Conservation (phyloP, 257 asterid species). For the Anisodus tanguticus region DNA sequence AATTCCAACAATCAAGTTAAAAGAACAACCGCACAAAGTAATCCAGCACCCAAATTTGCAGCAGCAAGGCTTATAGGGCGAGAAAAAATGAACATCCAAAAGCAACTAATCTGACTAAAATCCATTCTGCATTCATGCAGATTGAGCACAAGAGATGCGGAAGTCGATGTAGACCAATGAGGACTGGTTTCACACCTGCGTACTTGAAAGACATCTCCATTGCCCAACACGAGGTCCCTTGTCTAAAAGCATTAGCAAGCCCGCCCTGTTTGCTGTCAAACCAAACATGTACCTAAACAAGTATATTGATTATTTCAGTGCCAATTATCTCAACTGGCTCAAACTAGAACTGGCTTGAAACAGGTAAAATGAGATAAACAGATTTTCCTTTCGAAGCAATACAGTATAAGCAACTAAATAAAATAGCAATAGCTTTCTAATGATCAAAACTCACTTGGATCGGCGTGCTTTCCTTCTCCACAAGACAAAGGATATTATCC, state of each 20-base stretch:
- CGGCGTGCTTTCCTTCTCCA: constrained; percentile 78
- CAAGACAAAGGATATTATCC: constrained; percentile 65
- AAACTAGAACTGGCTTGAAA: neutral
- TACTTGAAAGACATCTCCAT: constrained; percentile 61
- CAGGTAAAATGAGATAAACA: neutral
- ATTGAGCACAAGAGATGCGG: constrained; percentile 32
- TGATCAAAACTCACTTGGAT: constrained; percentile 67
- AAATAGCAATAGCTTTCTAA: constrained; percentile 16
- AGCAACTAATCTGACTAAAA: constrained; percentile 25
- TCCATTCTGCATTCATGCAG: constrained; percentile 25
- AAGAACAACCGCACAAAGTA: constrained; percentile 41
- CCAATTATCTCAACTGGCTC: neutral
- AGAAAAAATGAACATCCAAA: constrained; percentile 22
- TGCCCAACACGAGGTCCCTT: constrained; percentile 70
- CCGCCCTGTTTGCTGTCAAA: constrained; percentile 62
- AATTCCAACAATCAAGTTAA: constrained; percentile 26
- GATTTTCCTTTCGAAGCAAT: neutral
- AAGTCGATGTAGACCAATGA: constrained; percentile 31
- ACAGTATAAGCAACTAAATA: neutral
- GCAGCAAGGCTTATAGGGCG: constrained; percentile 36
- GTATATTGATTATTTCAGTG: neutral
- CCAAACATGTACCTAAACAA: constrained; percentile 78
- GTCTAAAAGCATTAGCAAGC: constrained; percentile 76
- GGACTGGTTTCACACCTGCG: constrained; percentile 41
- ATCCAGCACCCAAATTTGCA: constrained; percentile 35